Base-by-base conservation (phyloP, 2,329 filamentous ascomycete genomes). In the Paecilomyces fulvus region DNA sequence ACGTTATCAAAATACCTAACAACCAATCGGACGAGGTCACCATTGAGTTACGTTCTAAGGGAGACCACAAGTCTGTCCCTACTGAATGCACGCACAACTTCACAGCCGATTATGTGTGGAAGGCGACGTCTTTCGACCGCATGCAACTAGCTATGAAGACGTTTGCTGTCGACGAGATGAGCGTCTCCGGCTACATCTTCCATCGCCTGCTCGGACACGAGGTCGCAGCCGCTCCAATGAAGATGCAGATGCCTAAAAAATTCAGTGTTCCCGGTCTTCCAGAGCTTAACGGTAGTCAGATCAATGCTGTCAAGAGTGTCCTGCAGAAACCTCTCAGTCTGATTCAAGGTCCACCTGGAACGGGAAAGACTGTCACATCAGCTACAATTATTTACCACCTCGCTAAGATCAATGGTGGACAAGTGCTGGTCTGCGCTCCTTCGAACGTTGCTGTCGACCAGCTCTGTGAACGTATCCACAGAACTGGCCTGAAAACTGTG, bases 101-200 rank as follows among this genome's bases (percentile, higher is more conserved):
- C 75, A 96, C 91, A 14, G 94, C 92, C 62, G 94, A 99, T 72
- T 99, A 99, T 68, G 94, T 99, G 56, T 99, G 94, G 94, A 99
- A 99, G 72, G 94, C 95, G 12, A 99, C 95, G 0, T 97, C 92
- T 0, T 99, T 99, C 70, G 94, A 99, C 69, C 92, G 94, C 61
- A 99, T 99, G 94, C 94, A 99, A 73, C 85, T 92, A 63, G 95
- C 94, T 55, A 97, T 99, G 92, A 97, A 96, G 80, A 97, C 90
- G 0, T 99, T 99, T 70, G 94, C 94, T 5, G 86, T 97, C 49
- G 92, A 99, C 65, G 94, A 99, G 73, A 89, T 95, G 88, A 96
- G 92, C 68, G 92, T 99, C 49, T 97, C 94, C 21, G 94, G 94
- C 37, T 99, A 96, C 75, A 96, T 99, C 62, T 99, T 97, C 78